phyloP scores from a whole-genome alignment of 192 early-diverging fungal species.

The Allomyces macrogynus region DNA sequence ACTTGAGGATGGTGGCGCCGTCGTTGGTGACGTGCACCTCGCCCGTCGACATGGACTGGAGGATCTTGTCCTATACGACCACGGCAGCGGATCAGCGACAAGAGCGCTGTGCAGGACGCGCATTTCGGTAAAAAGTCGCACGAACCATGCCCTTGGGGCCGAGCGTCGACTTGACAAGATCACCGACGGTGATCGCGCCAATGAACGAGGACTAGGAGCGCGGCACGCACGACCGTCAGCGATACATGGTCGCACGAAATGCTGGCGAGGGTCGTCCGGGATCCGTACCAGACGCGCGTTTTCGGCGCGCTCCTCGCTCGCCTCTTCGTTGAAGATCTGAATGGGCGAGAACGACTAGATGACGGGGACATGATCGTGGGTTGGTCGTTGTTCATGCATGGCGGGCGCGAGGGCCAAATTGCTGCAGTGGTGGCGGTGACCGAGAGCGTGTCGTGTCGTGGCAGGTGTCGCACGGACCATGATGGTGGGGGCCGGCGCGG shows the following conservation, averaged over 20 bases:
- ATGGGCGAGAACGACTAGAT: constrained; percentile 35
- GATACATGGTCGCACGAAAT: constrained; percentile 1
- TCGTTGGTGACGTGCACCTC: constrained; percentile 93
- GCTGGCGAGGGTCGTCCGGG: not conserved
- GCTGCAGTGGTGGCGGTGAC: too few species aligned
- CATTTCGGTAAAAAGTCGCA: not conserved
- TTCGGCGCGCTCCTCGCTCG: constrained; percentile 89
- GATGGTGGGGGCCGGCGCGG: too few species aligned
- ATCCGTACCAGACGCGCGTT: constrained; percentile 80
- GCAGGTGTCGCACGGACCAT: too few species aligned
- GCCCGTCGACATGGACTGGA: constrained; percentile 72
- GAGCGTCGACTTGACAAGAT: constrained; percentile 90
- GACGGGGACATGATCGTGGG: too few species aligned
- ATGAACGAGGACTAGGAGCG: constrained; percentile 64
- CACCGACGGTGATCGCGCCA: constrained; percentile 95
- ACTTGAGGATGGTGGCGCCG: constrained; percentile 97
- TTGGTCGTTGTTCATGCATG: too few species aligned
- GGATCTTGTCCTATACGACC: constrained; percentile 70
- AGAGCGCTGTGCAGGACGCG: not conserved
- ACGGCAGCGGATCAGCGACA: constrained; percentile 1
- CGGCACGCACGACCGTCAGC: constrained; percentile 1
- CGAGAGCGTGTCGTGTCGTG: too few species aligned
- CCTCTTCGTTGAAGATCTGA: constrained; percentile 86
- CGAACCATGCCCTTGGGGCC: constrained; percentile 95
- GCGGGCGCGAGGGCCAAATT: too few species aligned